Evolutionary conservation across 2,329 filamentous ascomycete species (phyloP), one percentile per base, ranked within the genome.

Genomic region (Cordyceps fumosorosea): DNA sequence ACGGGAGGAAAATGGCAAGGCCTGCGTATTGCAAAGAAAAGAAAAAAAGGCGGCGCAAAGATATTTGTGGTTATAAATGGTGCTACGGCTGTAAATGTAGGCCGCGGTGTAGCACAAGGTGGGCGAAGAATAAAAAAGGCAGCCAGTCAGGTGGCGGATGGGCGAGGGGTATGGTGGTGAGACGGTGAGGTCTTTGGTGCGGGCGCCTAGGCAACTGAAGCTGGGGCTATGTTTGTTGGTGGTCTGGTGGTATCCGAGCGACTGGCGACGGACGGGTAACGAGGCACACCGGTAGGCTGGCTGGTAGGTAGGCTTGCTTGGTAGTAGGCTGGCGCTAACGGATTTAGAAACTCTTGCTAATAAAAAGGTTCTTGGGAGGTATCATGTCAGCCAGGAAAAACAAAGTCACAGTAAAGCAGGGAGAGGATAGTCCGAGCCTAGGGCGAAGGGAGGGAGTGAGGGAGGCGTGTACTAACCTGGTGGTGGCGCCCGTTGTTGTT

Each of bases 101-200:
- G 56, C 50, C 48, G 57, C 50, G 57, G 57, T 40, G 57, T 60
- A 37, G 57, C 50, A 60, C 57, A 60, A 44, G 57, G 57, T 60
- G 57, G 57, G 57, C 22, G 57, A 60, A 54, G 37, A 53, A 47
- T 37, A 60, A 52, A 56, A 44, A 60, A 54, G 20, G 57, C 50
- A 47, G 57, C 57, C 57, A 60, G 57, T 60, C 57, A 54, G 57
- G 57, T 50, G 57, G 50, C 57, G 37, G 37, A 29, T 47, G 34
- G 11, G 50, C 50, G 57, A 60, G 50, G 57, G 50, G 57, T 34
- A 60, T 48, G 24, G 5, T 51, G 44, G 48, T 58, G 56, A 40
- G 37, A 59, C 48, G 56, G 56, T 59, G 56, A 59, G 48, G 34
- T 51, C 40, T 57, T 37, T 50, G 56, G 47, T 34, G 56, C 56